Base-by-base conservation (phyloP, 208 protist species). In the Angomonas ambiguus region DNA sequence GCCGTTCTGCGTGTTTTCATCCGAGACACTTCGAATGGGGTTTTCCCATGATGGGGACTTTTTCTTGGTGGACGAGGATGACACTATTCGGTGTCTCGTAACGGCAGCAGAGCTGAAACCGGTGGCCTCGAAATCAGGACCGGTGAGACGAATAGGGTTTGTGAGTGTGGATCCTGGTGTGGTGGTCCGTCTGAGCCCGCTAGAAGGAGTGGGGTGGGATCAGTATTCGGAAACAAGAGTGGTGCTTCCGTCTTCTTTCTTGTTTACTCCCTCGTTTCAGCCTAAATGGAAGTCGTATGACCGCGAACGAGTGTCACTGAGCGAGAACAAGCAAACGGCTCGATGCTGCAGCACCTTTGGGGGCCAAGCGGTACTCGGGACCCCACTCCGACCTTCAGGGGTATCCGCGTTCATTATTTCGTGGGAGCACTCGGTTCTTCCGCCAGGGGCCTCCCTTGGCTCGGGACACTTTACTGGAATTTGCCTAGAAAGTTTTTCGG, bases 381-480 rank as follows among this genome's bases (percentile, higher is more conserved):
- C 82, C 4, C 77, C 71, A 34, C 63, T 96, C 62, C 85, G 87
- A 0, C 64, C 69, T 25, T 67, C 58, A 24, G 85, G 91, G n/a
- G 67, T 88, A 20, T 87, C 79, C 0, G 79, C 84, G 16, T 96
- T 96, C 77, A 71, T 92, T 4, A 65, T 96, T 27, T 65, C 81
- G 34, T 79, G 94, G 60, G 72, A 87, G 61, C 88, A 88, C 27
- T 71, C 68, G 20, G 88, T 93, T 45, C 68, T 65, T 10, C 49
- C 68, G 31, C 53, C 57, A 10, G 88, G 91, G 22, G 71, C 79
- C 2, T 79, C 88, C 11, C 74, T 96, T 24, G 91, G 86, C 41
- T 85, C 80, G 28, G 91, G 91, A 22, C 90, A 94, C 74, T 96
- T 94, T 73, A 87, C 77, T 20, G 91, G 91, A n/a, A 81, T 96